Base-by-base conservation (phyloP, 1,139 yeast species). In the Saccharomyces hybrid region DNA sequence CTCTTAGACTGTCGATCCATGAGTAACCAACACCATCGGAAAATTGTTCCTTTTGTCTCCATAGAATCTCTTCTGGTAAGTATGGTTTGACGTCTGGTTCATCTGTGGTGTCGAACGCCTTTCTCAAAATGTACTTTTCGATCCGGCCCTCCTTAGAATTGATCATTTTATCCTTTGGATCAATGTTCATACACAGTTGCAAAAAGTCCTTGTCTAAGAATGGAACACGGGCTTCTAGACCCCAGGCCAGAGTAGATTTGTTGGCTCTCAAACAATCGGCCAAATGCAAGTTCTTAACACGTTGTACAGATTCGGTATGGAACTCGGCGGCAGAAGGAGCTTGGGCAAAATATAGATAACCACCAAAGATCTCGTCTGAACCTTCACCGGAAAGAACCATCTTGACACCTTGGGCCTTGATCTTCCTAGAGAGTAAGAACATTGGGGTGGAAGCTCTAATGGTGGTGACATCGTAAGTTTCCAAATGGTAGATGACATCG, bases 221-320 rank as follows among this genome's bases (percentile, higher is more conserved):
- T 63, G 99, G 99, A 65, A 93, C 99, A 77, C 99, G 88, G 58
- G 99, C 99, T 78, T 93, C 99, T 63, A 93, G 82, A 73, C 99
- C 99, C 99, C 99, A 93, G 46, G 99, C 99, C 97, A 93, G 88
- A 59, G 99, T 93, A 38, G 98, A 91, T 78, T 93, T 93, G 88
- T 93, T 93, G 64, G 99, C 99, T 75, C 99, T 86, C 71, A 93
- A 79, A 78, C 98, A 91, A 77, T 93, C 99, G 60, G 99, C 91
- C 66, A 84, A 84, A 75, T 93, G 97, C 75, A 93, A 80, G 91
- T 93, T 90, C 81, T 93, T 89, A 66, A 93, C 97, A 73, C 99
- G 83, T 76, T 86, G 78, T 59, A 95, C 97, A 75, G 95, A 87
- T 77, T 93, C 99, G 61, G 83, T 78, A 75, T 93, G 99, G 89